A percentile compares a stretch with the other conserved stretches of the same genome.
Conservation (phyloP, 176 grass and related monocot species). For the Zea luxurians region DNA sequence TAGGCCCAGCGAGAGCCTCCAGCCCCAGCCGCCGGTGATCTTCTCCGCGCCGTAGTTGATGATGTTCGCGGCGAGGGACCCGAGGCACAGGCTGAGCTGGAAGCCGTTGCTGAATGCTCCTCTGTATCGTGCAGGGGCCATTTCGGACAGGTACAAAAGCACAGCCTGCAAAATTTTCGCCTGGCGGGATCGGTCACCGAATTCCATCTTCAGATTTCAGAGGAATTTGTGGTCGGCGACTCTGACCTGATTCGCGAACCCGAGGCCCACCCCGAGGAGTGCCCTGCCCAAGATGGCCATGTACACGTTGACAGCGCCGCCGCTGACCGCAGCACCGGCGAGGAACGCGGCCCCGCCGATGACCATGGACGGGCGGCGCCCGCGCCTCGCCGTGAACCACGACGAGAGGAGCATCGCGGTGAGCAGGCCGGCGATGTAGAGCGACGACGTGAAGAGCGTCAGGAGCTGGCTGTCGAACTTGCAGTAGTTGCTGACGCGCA, state of each 20-base stretch:
- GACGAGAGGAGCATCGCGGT: slow-evolving; percentile 47
- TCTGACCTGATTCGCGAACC: slow-evolving; percentile 48
- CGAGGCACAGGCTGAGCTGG: slow-evolving; percentile 42
- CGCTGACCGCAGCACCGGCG: slow-evolving; percentile 47
- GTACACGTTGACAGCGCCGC: slow-evolving; percentile 47
- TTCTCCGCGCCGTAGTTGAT: slow-evolving; percentile 52
- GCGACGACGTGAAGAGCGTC: slow-evolving; percentile 52
- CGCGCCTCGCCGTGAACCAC: slow-evolving; percentile 39
- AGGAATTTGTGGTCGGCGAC: too few relatives aligned
- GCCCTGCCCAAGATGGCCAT: slow-evolving; percentile 61
- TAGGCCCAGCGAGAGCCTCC: slow-evolving; percentile 48
- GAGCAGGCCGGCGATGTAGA: slow-evolving; percentile 56
- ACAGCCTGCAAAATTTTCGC: slow-evolving; percentile 33
- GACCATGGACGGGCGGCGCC: slow-evolving; percentile 60
- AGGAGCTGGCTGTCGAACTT: slow-evolving; percentile 66
- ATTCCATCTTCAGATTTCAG: too few relatives aligned
- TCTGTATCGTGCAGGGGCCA: slow-evolving; percentile 38
- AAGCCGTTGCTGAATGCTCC: slow-evolving; percentile 62
- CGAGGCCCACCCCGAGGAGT: slow-evolving; percentile 63
- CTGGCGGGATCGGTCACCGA: too few relatives aligned
- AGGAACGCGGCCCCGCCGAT: slow-evolving; percentile 50
- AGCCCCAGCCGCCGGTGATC: slow-evolving; percentile 47
- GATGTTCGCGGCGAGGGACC: slow-evolving; percentile 34
- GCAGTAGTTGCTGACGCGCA: slow-evolving; percentile 71
- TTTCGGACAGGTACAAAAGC: slow-evolving; percentile 57